Base-by-base conservation (phyloP, 305 asterid species). In the Fraxinus floribunda region DNA sequence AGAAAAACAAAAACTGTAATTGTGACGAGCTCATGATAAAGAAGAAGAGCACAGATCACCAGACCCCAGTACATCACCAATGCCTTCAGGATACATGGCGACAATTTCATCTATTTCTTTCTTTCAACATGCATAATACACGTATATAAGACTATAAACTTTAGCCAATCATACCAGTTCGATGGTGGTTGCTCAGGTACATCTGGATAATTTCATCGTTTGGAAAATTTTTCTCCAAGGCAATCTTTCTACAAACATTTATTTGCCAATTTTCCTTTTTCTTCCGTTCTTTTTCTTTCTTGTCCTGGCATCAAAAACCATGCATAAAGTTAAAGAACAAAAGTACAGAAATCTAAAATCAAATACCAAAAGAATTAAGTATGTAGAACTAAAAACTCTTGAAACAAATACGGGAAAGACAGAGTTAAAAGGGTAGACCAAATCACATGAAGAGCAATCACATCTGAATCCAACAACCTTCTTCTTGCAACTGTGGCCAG, bases 401-500 rank as follows among this genome's bases (percentile, higher is more conserved):
- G 26, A 57, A 26, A 66, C 75, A 34, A 36, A 66, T 24, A 76
- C 15, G 70, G 76, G 13, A 78, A 62, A 60, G 71, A 18, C 73
- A 7, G 70, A 75, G 80, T 39, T 16, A 70, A 70, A 84, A 73
- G 70, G 70, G 76, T 44, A 39, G 91, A 96, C 98, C 93, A 80
- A 66, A 85, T 88, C 93, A 81, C 98, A 96, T n/a, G 93, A 86
- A 41, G 88, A 82, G 87, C 98, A 96, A 78, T 81, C 85, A 86
- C 99, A 96, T 81, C 87, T 90, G 86, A 96, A 93, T 76, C 94
- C 97, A 41, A 46, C 77, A 6, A 94, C 87, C 85, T 92, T 96
- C 81, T 79, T 86, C 76, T 52, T 80, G 90, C 99, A 96, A 82
- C 90, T 90, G 68, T 87, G 79, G 16, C 93, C 93, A 74, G 86